Evolutionary conservation across 1,139 yeast genomes (phyloP).

Genomic region (Geotrichum phurueaensis): DNA sequence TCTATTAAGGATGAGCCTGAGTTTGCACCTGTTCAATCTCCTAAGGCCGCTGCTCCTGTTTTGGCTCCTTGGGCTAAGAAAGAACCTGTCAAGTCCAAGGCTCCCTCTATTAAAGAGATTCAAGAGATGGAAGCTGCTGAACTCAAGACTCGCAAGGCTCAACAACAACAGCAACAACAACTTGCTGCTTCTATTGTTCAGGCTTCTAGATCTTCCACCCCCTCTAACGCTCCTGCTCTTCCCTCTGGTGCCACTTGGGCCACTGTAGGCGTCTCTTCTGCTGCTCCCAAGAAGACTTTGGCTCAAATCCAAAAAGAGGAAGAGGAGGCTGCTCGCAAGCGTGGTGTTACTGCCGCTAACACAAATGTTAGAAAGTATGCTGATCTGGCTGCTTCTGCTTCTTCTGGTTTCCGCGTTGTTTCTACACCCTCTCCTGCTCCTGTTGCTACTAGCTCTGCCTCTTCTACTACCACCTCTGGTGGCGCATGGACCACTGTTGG

Average conservation of each 20-base stretch:
- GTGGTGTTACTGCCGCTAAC: conserved; percentile 24
- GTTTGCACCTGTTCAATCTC: conserved; percentile 9
- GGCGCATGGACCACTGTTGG: conserved; percentile 39
- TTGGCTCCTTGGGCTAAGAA: conserved; percentile 45
- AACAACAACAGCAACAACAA: conserved; percentile 33
- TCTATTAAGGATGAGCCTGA: conserved; percentile 12
- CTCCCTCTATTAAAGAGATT: conserved; percentile 61
- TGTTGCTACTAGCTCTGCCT: conserved; percentile 23
- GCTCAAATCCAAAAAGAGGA: conserved; percentile 49
- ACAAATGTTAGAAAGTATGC: conserved; percentile 18
- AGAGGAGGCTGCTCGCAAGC: conserved; percentile 34
- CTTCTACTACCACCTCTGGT: conserved; percentile 21
- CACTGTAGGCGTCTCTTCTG: conserved; percentile 24
- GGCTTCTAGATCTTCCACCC: conserved; percentile 22
- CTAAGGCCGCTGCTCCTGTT: conserved; percentile 18
- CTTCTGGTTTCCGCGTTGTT: conserved; percentile 9
- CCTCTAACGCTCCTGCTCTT: conserved; percentile 30
- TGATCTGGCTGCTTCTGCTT: conserved; percentile 17
- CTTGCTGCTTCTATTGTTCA: conserved; percentile 24
- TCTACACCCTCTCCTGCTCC: conserved; percentile 24
- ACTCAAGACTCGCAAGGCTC: conserved; percentile 24
- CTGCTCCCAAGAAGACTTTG: conserved; percentile 39
- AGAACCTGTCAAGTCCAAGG: conserved; percentile 37
- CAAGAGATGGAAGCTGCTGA: conserved; percentile 62
- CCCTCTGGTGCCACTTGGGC: conserved; percentile 58